phyloP scores from a whole-genome alignment of 192 early-diverging fungal species.

The Coemansia sp. region DNA sequence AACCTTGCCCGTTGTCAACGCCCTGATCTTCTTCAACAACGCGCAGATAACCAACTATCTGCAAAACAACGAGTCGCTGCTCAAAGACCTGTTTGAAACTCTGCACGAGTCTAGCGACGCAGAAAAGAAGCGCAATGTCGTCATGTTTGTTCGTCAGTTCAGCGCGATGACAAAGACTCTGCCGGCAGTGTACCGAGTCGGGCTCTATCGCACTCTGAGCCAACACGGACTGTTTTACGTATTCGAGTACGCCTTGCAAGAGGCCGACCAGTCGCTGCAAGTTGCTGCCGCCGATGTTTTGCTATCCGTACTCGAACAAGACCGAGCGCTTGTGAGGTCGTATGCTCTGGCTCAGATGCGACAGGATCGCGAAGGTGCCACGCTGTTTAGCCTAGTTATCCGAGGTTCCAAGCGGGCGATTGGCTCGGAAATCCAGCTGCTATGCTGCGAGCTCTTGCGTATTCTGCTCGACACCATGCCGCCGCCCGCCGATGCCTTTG shows the following conservation, averaged over 20 bases:
- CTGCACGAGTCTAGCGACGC: conserved; percentile 54
- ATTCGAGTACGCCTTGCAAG: conserved; percentile 70
- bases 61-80: conserved; percentile 67
- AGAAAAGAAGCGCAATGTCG: conserved; percentile 72
- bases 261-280: conserved; percentile 60
- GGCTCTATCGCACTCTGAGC: conserved; percentile 69
- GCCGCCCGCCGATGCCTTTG: conserved; percentile 15
- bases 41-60: conserved; percentile 81
- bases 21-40: conserved; percentile 82
- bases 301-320: conserved; percentile 74
- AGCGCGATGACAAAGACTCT: conserved; percentile 75
- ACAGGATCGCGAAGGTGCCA: conserved; percentile 38
- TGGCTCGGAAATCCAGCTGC: conserved; percentile 68
- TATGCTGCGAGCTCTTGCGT: conserved; percentile 77
- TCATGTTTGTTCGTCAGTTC: conserved; percentile 81
- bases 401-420: conserved; percentile 62
- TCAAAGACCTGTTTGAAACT: conserved; percentile 73
- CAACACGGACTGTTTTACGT: conserved; percentile 80
- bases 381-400: conserved; percentile 72
- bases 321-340: conserved; percentile 74
- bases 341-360: conserved; percentile 67
- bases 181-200: conserved; percentile 62
- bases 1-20: conserved; percentile 71
- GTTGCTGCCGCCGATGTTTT: conserved; percentile 73
- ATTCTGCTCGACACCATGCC: conserved; percentile 69